Evolutionary conservation across 257 asterid genomes (phyloP).

Genomic region (Ligustrum vulgare): DNA sequence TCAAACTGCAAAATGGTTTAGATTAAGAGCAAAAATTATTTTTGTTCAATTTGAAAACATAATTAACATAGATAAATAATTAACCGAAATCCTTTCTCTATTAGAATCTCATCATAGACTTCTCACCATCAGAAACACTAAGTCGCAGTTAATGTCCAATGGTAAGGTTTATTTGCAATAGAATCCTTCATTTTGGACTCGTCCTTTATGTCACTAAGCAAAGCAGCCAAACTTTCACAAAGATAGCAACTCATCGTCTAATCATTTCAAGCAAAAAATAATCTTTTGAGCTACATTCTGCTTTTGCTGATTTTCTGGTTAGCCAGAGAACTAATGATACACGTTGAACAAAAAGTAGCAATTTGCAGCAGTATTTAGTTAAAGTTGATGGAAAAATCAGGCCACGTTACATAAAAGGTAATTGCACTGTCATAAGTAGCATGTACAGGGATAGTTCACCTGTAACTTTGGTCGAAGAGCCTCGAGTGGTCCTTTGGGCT

Average conservation of each 20-base stretch:
- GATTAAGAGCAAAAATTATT: no score
- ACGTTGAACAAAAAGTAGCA: neutral
- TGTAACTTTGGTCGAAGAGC: constrained; percentile 98
- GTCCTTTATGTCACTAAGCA: neutral
- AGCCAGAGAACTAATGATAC: neutral
- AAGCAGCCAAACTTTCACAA: neutral
- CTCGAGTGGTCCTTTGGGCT: constrained; percentile 98
- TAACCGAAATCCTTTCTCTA: no score
- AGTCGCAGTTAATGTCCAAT: neutral
- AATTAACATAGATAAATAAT: no score
- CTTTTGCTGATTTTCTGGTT: neutral
- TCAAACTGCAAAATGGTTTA: neutral
- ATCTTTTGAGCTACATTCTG: neutral
- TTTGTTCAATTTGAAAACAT: no score
- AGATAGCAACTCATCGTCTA: neutral
- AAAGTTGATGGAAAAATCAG: neutral
- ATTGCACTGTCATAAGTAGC: neutral
- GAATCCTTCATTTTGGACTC: neutral
- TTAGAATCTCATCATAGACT: neutral
- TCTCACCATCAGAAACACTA: neutral
- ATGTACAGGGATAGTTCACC: constrained; percentile 36
- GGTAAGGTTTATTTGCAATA: neutral
- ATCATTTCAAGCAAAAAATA: neutral
- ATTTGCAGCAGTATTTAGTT: no score
- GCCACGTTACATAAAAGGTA: neutral